Base-by-base conservation (phyloP, 495 filamentous ascomycete species). In the Tuber brumale region DNA sequence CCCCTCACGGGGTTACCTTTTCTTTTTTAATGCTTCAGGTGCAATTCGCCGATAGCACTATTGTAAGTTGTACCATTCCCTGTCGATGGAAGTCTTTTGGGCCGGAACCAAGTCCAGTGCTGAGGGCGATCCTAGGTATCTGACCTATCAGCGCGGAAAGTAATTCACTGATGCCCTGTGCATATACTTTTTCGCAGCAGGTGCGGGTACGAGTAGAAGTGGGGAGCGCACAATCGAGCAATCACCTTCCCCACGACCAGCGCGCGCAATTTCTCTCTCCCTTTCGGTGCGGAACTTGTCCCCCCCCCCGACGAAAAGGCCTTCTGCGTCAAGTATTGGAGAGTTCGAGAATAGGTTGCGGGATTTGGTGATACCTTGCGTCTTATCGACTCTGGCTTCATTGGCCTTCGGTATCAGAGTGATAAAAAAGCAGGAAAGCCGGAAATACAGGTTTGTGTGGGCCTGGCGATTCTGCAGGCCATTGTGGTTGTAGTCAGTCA, bases 311-410 rank as follows among this genome's bases (percentile, higher is more conserved):
- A 80, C 73, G 74, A 79, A 79, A 75, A 77, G 69, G 70, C 71
- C 70, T 70, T 73, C 71, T 79, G 77, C 76, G 57, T 75, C 79
- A 79, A 48, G 77, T 73, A 80, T 80, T 80, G 61, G 73, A 77
- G 78, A 80, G 79, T 80, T 73, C 73, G 21, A 80, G 70, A 80
- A 80, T 79, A 80, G 35, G 57, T 71, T 76, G 39, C 43, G 73
- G 73, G 75, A 79, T 71, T 72, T 80, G 77, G 78, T 79, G 77
- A 79, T 80, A 80, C 78, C 70, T 76, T 79, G 76, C 77, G 78
- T 72, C 77, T 79, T 80, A 76, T 80, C 70, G 45, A 70, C 37
- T 74, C 46, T 72, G 35, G 41, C 42, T 69, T 72, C 44, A 80
- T 80, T 80, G 78, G 76, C 61, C 66, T 76, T 72, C 42, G 48